Percentiles rank a stretch among this genome's conserved stretches.
phyloP scores from a whole-genome alignment of 225 moss, liverwort and hornwort species.

The Marchantia polymorpha region DNA sequence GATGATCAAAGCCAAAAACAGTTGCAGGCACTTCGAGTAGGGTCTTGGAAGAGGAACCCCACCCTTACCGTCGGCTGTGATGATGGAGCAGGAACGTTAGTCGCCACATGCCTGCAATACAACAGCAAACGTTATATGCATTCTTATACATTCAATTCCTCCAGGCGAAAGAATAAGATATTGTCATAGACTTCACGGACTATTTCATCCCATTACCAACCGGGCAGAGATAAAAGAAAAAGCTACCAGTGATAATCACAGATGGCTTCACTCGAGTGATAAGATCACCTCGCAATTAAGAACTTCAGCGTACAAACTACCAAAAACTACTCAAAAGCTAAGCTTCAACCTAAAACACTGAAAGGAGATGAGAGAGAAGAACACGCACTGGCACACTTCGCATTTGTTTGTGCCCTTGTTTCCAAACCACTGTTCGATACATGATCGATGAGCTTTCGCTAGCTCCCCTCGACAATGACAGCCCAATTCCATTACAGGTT shows the following conservation, averaged over 20 bases:
- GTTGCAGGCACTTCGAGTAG: background rate
- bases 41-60: background rate
- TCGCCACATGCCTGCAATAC: slow-evolving; percentile 63
- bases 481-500: slow-evolving; percentile 81
- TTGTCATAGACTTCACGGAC: background rate
- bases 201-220: background rate
- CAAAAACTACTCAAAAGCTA: background rate
- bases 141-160: background rate
- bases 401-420: slow-evolving; percentile 94
- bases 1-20: background rate
- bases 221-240: background rate
- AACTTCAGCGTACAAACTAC: background rate
- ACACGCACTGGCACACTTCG: slow-evolving; percentile 92
- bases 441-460: slow-evolving; percentile 80
- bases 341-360: background rate
- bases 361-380: background rate
- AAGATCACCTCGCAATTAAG: background rate
- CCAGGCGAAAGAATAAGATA: background rate
- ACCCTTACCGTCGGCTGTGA: slow-evolving; percentile 59
- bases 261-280: background rate
- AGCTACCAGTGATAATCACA: background rate
- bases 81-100: slow-evolving; percentile 65
- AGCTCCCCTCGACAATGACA: slow-evolving; percentile 89
- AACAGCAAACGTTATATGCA: background rate
- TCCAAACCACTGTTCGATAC: slow-evolving; percentile 90